These are phyloP conservation scores for Xanthoconium stramineum DNA, from an alignment of 768 basidiomycete genomes.

Conservation along the genomic window DNA sequence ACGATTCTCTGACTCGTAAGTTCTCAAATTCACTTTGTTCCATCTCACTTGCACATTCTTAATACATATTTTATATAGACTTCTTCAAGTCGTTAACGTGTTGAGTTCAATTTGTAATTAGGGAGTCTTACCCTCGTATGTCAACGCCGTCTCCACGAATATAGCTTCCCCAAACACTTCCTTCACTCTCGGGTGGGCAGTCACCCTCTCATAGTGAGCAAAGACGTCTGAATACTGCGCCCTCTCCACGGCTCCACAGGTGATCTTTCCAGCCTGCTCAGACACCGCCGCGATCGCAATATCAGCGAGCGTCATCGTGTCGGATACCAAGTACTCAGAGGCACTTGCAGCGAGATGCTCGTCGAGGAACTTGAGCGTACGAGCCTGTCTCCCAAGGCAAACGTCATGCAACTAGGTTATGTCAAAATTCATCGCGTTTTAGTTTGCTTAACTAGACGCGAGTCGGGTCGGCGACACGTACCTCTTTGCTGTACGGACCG, in stretches of 20 bases:
- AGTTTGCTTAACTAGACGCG: background rate
- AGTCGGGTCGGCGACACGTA: background rate
- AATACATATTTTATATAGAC: background rate
- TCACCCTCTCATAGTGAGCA: constrained; percentile 24
- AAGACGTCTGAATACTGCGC: constrained; percentile 24
- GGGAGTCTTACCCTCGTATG: constrained; percentile 9
- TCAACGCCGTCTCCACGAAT: constrained; percentile 18
- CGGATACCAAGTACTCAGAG: constrained; percentile 23
- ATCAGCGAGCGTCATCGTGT: constrained; percentile 26
- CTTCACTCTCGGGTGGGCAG: constrained; percentile 17
- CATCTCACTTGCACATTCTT: background rate
- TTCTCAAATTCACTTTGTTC: background rate
- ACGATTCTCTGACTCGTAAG: background rate
- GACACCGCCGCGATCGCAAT: constrained; percentile 22
- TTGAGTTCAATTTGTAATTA: background rate
- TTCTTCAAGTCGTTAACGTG: too few species aligned
- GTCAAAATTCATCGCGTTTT: background rate
- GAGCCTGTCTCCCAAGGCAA: constrained; percentile 18
- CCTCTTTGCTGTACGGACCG: constrained; percentile 25
- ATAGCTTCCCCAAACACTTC: constrained; percentile 14
- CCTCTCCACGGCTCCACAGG: constrained; percentile 28
- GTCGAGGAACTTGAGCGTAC: constrained; percentile 24
- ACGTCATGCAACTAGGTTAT: constrained; percentile 17
- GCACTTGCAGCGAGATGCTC: constrained; percentile 18
- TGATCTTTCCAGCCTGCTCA: constrained; percentile 21